phyloP scores from a whole-genome alignment of 768 basidiomycete species.

The Leccinum barrowsii region DNA sequence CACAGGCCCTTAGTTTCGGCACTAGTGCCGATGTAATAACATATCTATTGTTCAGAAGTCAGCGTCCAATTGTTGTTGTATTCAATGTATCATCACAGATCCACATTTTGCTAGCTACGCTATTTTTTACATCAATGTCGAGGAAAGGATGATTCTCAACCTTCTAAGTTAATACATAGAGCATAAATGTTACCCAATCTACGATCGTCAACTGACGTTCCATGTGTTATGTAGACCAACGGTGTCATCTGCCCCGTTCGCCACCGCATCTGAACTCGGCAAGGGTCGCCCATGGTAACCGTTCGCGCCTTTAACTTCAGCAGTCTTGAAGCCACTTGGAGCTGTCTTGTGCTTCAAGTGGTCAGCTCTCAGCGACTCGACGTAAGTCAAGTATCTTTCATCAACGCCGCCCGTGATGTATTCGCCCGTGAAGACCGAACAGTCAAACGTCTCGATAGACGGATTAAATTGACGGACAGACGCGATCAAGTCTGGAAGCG shows the following conservation, averaged over 20 bases:
- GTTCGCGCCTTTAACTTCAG: conserved; percentile 35
- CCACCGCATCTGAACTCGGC: conserved; percentile 38
- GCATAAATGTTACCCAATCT: conserved; percentile 1
- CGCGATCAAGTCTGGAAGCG: conserved; percentile 78
- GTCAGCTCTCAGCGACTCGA: conserved; percentile 81
- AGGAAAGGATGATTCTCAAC: background rate
- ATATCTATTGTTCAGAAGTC: conserved; percentile 7
- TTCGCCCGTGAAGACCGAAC: conserved; percentile 96
- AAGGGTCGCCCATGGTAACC: conserved; percentile 17
- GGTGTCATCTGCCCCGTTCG: conserved; percentile 69
- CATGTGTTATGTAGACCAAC: conserved; percentile 79
- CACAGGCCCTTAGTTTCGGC: background rate
- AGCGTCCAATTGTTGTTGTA: conserved; percentile 3
- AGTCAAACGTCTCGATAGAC: conserved; percentile 76
- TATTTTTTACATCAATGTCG: conserved; percentile 5
- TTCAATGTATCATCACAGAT: conserved; percentile 14
- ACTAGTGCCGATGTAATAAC: background rate
- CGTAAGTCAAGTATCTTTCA: conserved; percentile 67
- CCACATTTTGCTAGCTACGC: conserved; percentile 5
- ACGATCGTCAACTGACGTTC: conserved; percentile 36
- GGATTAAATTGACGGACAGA: conserved; percentile 87
- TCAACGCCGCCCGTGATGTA: conserved; percentile 94
- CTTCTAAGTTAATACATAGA: background rate
- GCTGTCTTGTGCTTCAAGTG: conserved; percentile 60
- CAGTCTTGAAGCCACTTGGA: conserved; percentile 27